These are phyloP conservation scores for Scalesia atractyloides DNA, from an alignment of 129 eudicot species.

Conservation along the genomic window DNA sequence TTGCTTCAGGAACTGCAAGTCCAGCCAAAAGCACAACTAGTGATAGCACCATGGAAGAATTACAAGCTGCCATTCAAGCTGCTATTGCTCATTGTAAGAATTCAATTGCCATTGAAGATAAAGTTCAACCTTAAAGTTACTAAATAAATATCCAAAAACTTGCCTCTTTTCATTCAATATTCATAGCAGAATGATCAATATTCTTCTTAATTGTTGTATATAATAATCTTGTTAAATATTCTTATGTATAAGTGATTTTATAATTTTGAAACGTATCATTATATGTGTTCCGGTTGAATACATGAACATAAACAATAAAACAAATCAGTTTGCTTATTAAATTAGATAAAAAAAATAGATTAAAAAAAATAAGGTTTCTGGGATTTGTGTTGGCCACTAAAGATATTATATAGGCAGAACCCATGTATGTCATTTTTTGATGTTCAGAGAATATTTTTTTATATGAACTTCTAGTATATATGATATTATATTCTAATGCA, in stretches of 20 bases:
- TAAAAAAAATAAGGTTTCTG: slow-evolving; percentile 14
- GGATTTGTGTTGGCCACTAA: slow-evolving; percentile 42
- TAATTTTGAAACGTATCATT: slow-evolving; percentile 12
- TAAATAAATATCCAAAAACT: slow-evolving; percentile 17
- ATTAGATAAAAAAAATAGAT: no score
- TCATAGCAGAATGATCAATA: slow-evolving; percentile 28
- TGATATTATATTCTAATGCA: slow-evolving; percentile 23
- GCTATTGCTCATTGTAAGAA: slow-evolving; percentile 98
- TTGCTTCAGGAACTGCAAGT: slow-evolving; percentile 41
- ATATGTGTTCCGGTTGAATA: slow-evolving; percentile 19
- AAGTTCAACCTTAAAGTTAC: slow-evolving; percentile 32
- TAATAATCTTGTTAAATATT: slow-evolving; percentile 21
- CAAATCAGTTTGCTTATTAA: neutral
- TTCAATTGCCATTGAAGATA: slow-evolving; percentile 60
- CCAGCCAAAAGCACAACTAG: slow-evolving; percentile 43
- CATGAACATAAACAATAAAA: slow-evolving; percentile 21
- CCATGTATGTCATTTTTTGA: slow-evolving; percentile 29
- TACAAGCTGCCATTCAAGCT: slow-evolving; percentile 95
- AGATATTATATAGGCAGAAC: slow-evolving; percentile 35
- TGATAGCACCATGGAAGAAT: slow-evolving; percentile 92
- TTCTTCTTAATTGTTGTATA: slow-evolving; percentile 25
- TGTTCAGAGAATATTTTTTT: neutral
- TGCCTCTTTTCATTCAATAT: slow-evolving; percentile 21
- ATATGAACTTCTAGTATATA: neutral
- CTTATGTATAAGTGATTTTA: slow-evolving; percentile 25